These are phyloP conservation scores for Gamsiella multidivaricata DNA, from an alignment of 192 early-diverging fungal species.

Conservation along the genomic window DNA sequence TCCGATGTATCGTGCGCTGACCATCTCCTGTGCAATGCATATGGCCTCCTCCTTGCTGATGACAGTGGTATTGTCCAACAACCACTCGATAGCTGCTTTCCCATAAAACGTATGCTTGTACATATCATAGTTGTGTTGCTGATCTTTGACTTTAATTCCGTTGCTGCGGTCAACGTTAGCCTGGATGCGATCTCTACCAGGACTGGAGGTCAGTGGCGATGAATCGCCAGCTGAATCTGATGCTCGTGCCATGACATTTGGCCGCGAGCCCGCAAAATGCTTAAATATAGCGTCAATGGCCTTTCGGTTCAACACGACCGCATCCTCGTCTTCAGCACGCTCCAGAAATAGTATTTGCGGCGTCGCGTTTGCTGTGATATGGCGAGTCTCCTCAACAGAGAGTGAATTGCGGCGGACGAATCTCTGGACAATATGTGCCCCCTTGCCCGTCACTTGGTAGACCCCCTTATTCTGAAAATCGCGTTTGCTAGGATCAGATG, in stretches of 20 bases:
- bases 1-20: constrained; percentile 59
- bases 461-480: constrained; percentile 62
- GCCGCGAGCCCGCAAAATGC: constrained; percentile 53
- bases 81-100: constrained; percentile 57
- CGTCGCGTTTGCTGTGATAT: constrained; percentile 55
- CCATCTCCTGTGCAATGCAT: constrained; percentile 57
- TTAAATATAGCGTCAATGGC: constrained; percentile 55
- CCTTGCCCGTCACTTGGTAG: constrained; percentile 63
- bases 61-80: constrained; percentile 61
- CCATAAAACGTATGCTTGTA: constrained; percentile 63
- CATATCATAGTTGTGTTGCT: constrained; percentile 53
- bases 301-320: constrained; percentile 54
- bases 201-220: constrained; percentile 23
- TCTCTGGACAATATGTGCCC: constrained; percentile 58
- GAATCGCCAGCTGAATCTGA: neutral
- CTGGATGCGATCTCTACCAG: constrained; percentile 23
- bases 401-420: constrained; percentile 60
- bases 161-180: constrained; percentile 46
- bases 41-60: constrained; percentile 62
- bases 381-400: constrained; percentile 47
- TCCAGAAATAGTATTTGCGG: constrained; percentile 52
- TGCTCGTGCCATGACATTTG: constrained; percentile 40
- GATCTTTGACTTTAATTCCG: constrained; percentile 60
- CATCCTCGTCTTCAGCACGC: constrained; percentile 61
- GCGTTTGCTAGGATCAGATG: constrained; percentile 57